These are phyloP conservation scores for Paramecium caudatum DNA, from an alignment of 73 alveolate species.

Conservation along the genomic window DNA sequence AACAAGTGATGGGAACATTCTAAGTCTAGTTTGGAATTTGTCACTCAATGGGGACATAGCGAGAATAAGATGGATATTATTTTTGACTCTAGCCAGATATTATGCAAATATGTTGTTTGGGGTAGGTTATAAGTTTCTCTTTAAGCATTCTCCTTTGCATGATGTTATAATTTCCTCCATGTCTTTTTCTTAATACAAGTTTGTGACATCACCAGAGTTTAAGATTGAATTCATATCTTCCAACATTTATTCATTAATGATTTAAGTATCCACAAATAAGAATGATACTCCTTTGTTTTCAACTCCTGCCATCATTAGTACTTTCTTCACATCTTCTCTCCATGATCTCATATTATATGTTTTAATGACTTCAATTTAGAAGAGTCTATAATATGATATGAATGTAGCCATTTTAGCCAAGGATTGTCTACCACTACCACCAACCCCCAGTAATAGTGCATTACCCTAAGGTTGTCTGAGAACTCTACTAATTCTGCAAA, in stretches of 20 bases:
- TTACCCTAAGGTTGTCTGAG: constrained; percentile 87
- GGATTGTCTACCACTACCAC: constrained; percentile 88
- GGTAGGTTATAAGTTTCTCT: constrained; percentile 80
- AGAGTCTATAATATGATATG: constrained; percentile 75
- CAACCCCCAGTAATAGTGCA: constrained; percentile 88
- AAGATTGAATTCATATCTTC: constrained; percentile 97
- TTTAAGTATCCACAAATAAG: constrained; percentile 97
- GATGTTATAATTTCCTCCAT: constrained; percentile 79
- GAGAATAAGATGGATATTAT: constrained; percentile 96
- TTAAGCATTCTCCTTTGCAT: constrained; percentile 83
- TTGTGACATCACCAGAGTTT: constrained; percentile 99
- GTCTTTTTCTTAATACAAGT: constrained; percentile 94
- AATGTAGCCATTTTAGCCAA: constrained; percentile 83
- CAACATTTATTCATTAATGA: constrained; percentile 98
- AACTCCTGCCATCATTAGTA: constrained; percentile 82
- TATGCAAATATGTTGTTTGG: constrained; percentile 79
- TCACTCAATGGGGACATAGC: constrained; percentile 99
- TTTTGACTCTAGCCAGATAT: constrained; percentile 92
- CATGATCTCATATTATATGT: constrained; percentile 80
- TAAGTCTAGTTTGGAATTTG: constrained; percentile 94
- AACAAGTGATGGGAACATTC: constrained; percentile 99
- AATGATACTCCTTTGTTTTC: constrained; percentile 87
- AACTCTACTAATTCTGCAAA: constrained; percentile 83
- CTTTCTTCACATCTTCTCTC: constrained; percentile 80
- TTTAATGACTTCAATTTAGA: constrained; percentile 77